Percentiles rank a stretch among this genome's conserved stretches.
phyloP scores from a whole-genome alignment of 257 asterid genomes.

The Verbena officinalis region DNA sequence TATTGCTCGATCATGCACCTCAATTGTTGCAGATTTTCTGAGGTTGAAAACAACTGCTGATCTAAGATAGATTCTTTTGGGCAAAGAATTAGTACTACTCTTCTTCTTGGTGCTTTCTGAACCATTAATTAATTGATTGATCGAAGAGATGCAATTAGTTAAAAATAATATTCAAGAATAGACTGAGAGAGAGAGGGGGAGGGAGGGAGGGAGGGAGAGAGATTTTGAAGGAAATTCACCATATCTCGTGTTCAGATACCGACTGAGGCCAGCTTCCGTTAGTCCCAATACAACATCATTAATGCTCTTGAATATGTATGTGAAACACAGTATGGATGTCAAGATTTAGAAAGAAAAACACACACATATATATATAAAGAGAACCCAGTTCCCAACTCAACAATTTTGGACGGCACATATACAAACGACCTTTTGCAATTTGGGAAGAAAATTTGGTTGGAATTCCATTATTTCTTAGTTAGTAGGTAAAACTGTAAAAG shows the following conservation, averaged over 20 bases:
- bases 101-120: constrained; percentile 9
- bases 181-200: too few relatives aligned
- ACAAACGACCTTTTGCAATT: too few relatives aligned
- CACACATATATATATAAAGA: too few relatives aligned
- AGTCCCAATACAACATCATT: constrained; percentile 50
- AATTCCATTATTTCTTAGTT: too few relatives aligned
- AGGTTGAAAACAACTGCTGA: constrained; percentile 44
- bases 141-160: not conserved
- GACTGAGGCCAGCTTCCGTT: constrained; percentile 47
- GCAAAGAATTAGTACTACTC: constrained; percentile 21
- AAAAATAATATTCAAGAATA: not conserved
- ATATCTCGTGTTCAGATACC: constrained; percentile 43
- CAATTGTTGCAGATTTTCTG: constrained; percentile 37
- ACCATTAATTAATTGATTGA: constrained; percentile 17
- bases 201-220: not conserved
- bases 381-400: too few relatives aligned
- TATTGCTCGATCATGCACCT: constrained; percentile 24
- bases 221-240: constrained; percentile 27
- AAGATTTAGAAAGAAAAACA: too few relatives aligned
- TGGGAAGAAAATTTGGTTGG: too few relatives aligned
- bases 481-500: too few relatives aligned
- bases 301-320: constrained; percentile 32
- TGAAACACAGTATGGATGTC: not conserved
- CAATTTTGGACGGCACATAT: too few relatives aligned
- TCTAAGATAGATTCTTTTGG: constrained; percentile 37